Conservation (phyloP, 805 yeast species). For the Priceomyces castillae region DNA sequence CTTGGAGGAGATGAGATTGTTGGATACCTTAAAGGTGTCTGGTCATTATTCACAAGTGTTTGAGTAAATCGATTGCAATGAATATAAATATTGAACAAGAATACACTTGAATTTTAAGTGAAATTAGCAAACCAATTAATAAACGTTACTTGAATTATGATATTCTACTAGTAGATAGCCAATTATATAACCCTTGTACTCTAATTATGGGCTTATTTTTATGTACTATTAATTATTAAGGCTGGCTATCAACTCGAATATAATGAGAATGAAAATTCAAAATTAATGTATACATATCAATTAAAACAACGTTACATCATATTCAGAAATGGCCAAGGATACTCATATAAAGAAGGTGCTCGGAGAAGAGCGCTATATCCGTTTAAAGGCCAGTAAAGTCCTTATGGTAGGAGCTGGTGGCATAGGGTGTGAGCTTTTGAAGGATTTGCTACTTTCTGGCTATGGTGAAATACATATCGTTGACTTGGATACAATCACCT, state of each 20-base stretch:
- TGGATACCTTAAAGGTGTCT: slow-evolving; percentile 73
- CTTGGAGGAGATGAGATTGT: slow-evolving; percentile 81
- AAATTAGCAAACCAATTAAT: too few relatives aligned
- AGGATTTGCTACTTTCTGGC: slow-evolving; percentile 74
- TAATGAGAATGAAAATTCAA: background rate
- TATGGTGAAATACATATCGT: slow-evolving; percentile 86
- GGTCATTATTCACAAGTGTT: slow-evolving; percentile 63
- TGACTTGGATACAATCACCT: slow-evolving; percentile 93
- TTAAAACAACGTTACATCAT: background rate
- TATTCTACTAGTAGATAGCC: too few relatives aligned
- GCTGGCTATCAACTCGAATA: too few relatives aligned
- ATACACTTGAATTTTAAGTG: too few relatives aligned
- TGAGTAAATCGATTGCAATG: slow-evolving; percentile 19
- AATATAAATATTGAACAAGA: background rate
- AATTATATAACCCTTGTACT: too few relatives aligned
- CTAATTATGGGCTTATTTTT: too few relatives aligned
- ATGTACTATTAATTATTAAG: too few relatives aligned
- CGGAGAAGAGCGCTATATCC: slow-evolving; percentile 32
- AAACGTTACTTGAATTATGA: too few relatives aligned
- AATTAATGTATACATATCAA: background rate
- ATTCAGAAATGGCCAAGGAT: slow-evolving; percentile 32
- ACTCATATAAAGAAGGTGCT: slow-evolving; percentile 44
- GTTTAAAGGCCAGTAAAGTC: slow-evolving; percentile 49
- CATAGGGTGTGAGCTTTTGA: slow-evolving; percentile 88
- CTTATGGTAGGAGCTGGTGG: slow-evolving; percentile 95